Evolutionary conservation across 2,329 filamentous ascomycete species (phyloP).

Genomic region (Helotiales sp.): DNA sequence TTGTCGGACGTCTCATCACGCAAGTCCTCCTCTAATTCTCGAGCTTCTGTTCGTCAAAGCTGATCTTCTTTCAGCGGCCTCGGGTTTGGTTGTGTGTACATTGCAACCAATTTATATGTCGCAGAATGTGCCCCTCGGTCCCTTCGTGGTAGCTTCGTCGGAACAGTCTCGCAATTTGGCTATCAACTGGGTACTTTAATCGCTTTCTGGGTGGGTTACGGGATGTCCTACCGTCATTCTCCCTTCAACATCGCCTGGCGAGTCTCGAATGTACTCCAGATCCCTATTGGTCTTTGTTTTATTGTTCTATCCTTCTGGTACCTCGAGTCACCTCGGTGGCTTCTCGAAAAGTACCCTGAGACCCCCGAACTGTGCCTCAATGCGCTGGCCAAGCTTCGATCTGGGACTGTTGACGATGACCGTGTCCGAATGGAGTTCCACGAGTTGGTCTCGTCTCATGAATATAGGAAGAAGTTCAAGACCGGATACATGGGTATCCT

Average conservation of each 20-base stretch:
- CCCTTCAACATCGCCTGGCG: conserved; percentile 52
- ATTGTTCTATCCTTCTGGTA: conserved; percentile 66
- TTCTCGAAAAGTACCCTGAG: conserved; percentile 60
- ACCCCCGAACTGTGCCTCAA: conserved; percentile 64
- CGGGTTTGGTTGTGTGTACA: conserved; percentile 50
- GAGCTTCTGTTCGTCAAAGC: neutral
- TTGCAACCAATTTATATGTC: conserved; percentile 50
- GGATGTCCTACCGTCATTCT: conserved; percentile 48
- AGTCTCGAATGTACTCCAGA: conserved; percentile 49
- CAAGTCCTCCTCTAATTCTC: conserved; percentile 27
- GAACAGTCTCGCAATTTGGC: conserved; percentile 49
- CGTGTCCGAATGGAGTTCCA: conserved; percentile 68
- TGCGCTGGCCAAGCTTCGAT: conserved; percentile 63
- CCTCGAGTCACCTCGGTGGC: conserved; percentile 72
- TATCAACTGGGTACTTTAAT: conserved; percentile 52
- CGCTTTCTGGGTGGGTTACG: conserved; percentile 51
- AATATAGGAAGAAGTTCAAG: conserved; percentile 65
- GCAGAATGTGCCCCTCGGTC: conserved; percentile 49
- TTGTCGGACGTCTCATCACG: conserved; percentile 48
- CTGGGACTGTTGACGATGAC: conserved; percentile 68
- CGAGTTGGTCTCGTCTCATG: conserved; percentile 73
- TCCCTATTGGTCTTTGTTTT: conserved; percentile 50
- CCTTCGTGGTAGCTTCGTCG: conserved; percentile 49
- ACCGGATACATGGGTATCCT: conserved; percentile 67
- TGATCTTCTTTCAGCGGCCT: conserved; percentile 41